phyloP scores from a whole-genome alignment of 257 asterid genomes.

The Oldenlandia corymbosa region DNA sequence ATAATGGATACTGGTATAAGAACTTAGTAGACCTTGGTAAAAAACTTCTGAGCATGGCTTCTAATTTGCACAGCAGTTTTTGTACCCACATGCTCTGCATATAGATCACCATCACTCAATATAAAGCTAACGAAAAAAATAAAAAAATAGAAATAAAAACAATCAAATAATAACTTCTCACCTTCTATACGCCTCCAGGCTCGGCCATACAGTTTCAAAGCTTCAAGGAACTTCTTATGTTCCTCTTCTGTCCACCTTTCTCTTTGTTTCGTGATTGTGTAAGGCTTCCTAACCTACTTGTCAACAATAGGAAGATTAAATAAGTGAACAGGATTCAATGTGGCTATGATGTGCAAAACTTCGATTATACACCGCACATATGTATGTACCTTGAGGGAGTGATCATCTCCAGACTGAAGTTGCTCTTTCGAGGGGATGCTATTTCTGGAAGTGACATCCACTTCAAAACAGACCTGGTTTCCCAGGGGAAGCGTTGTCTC shows the following conservation, averaged over 20 bases:
- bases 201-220: conserved; percentile 79
- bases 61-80: conserved; percentile 97
- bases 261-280: conserved; percentile 87
- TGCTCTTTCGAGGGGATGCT: conserved; percentile 36
- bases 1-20: conserved; percentile 35
- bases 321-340: background rate
- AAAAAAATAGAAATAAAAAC: background rate
- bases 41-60: conserved; percentile 97
- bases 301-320: conserved; percentile 3
- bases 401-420: conserved; percentile 38
- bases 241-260: conserved; percentile 96
- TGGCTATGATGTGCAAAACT: background rate
- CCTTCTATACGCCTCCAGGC: conserved; percentile 98
- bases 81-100: conserved; percentile 78
- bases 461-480: conserved; percentile 23
- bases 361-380: background rate
- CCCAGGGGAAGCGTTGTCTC: conserved; percentile 19
- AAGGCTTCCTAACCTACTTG: conserved; percentile 71
- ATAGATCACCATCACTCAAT: conserved; percentile 10
- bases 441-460: conserved; percentile 25
- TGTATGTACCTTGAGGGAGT: conserved; percentile 58
- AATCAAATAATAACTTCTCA: conserved; percentile 12
- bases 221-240: conserved; percentile 81
- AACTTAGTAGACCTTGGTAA: conserved; percentile 81
- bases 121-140: background rate